Evolutionary conservation across 2,329 filamentous ascomycete genomes (phyloP).

Genomic region (Hypoxylon sp.): DNA sequence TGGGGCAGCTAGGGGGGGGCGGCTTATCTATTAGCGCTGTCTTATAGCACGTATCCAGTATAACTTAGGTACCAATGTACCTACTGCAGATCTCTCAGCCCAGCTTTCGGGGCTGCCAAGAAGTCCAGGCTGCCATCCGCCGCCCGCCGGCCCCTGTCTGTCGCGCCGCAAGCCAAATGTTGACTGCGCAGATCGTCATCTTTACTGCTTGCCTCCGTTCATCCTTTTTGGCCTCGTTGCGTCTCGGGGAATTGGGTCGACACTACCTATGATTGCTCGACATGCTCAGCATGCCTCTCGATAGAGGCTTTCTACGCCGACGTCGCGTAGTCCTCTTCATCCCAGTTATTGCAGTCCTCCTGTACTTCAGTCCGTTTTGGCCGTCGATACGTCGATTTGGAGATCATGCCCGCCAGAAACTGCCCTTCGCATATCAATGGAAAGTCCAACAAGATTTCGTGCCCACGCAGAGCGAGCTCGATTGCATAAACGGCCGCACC

Average conservation of each 20-base stretch:
- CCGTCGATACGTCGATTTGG: slow-evolving; percentile 39
- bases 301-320: slow-evolving; percentile 34
- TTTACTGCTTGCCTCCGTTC: background rate
- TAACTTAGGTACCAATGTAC: no score
- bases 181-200: no score
- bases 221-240: background rate
- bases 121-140: background rate
- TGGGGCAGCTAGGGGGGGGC: no score
- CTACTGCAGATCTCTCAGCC: no score
- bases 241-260: background rate
- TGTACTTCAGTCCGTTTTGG: slow-evolving; percentile 35
- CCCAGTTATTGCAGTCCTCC: slow-evolving; percentile 34
- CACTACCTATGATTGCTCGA: background rate
- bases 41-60: no score
- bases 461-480: slow-evolving; percentile 45
- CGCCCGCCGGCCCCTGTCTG: background rate
- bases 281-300: slow-evolving; percentile 24
- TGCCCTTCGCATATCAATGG: slow-evolving; percentile 48
- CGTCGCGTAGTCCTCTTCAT: slow-evolving; percentile 27
- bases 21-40: no score
- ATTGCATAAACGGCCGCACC: slow-evolving; percentile 44
- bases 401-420: slow-evolving; percentile 46
- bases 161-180: no score
- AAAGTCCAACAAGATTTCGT: slow-evolving; percentile 45
- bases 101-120: slow-evolving; percentile 22